phyloP scores from a whole-genome alignment of 2,329 filamentous ascomycete genomes.

The Mycosphaerella arachidis region DNA sequence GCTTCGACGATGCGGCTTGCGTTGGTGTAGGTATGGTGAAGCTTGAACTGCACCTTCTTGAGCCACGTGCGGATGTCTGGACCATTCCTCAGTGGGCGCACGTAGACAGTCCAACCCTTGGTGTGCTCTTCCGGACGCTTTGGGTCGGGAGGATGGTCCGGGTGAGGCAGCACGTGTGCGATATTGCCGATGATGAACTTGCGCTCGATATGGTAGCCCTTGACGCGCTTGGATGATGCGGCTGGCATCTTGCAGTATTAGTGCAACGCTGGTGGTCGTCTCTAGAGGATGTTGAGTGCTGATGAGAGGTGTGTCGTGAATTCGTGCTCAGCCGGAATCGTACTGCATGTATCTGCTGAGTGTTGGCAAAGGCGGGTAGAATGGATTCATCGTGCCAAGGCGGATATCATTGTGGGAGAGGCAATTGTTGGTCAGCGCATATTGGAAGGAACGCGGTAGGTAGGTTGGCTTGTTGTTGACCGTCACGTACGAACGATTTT shows the following conservation, averaged over 20 bases:
- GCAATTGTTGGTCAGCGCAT: neutral
- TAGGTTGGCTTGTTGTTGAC: neutral
- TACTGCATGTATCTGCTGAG: neutral
- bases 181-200: slow-evolving; percentile 47
- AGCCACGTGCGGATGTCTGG: slow-evolving; percentile 89
- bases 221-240: slow-evolving; percentile 34
- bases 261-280: neutral
- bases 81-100: slow-evolving; percentile 81
- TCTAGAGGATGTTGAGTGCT: too few species aligned
- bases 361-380: neutral
- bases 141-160: slow-evolving; percentile 76
- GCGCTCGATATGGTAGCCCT: slow-evolving; percentile 29
- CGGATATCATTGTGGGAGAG: neutral
- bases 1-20: slow-evolving; percentile 79
- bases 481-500: too few species aligned
- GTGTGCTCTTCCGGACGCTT: slow-evolving; percentile 87
- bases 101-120: slow-evolving; percentile 93
- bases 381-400: neutral
- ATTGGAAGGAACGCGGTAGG: neutral
- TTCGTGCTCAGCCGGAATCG: neutral
- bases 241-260: slow-evolving; percentile 28
- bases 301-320: neutral
- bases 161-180: slow-evolving; percentile 59
- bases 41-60: slow-evolving; percentile 94
- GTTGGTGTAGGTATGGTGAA: slow-evolving; percentile 95